phyloP scores from a whole-genome alignment of 2,329 filamentous ascomycete genomes.

The Scopulariopsis brevicaulis region DNA sequence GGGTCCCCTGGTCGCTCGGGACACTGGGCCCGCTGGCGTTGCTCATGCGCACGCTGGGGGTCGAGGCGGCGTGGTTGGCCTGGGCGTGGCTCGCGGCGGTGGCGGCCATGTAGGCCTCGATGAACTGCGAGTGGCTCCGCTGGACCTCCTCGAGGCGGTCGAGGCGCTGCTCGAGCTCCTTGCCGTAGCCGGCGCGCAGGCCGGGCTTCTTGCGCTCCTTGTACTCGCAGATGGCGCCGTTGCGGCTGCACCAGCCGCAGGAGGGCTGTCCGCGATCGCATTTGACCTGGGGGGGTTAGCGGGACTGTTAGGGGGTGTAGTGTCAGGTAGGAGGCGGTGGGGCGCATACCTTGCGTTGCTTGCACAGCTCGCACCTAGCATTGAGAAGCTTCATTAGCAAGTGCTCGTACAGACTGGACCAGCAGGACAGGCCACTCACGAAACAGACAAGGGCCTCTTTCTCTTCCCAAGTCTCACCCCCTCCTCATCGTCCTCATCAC shows the following conservation, averaged over 20 bases:
- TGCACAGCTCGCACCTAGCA: slow-evolving; percentile 62
- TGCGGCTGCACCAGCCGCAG: slow-evolving; percentile 57
- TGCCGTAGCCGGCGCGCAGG: slow-evolving; percentile 55
- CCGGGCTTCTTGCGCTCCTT: slow-evolving; percentile 60
- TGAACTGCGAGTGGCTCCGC: slow-evolving; percentile 52
- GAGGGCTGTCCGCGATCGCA: slow-evolving; percentile 67
- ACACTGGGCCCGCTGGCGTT: slow-evolving; percentile 36
- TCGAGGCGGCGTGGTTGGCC: slow-evolving; percentile 10
- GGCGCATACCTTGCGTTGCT: slow-evolving; percentile 61
- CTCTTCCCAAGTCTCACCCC: slow-evolving; percentile 39
- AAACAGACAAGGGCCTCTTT: slow-evolving; percentile 49
- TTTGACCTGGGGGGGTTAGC: slow-evolving; percentile 41
- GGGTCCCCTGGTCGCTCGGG: slow-evolving; percentile 44
- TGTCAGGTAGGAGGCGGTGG: neutral
- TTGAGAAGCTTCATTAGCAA: slow-evolving; percentile 3
- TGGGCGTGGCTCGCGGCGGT: slow-evolving; percentile 13
- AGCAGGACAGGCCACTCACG: slow-evolving; percentile 27
- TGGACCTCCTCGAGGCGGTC: slow-evolving; percentile 59
- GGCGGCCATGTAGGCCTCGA: slow-evolving; percentile 41
- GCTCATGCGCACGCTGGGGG: slow-evolving; percentile 34
- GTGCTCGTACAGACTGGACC: neutral
- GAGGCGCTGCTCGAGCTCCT: slow-evolving; percentile 61
- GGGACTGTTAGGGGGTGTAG: neutral
- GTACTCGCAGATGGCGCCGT: slow-evolving; percentile 53
- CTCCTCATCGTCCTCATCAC: slow-evolving; percentile 28